These are phyloP conservation scores for Daldinia sp. DNA, from an alignment of 2,329 filamentous ascomycete genomes.

Conservation along the genomic window DNA sequence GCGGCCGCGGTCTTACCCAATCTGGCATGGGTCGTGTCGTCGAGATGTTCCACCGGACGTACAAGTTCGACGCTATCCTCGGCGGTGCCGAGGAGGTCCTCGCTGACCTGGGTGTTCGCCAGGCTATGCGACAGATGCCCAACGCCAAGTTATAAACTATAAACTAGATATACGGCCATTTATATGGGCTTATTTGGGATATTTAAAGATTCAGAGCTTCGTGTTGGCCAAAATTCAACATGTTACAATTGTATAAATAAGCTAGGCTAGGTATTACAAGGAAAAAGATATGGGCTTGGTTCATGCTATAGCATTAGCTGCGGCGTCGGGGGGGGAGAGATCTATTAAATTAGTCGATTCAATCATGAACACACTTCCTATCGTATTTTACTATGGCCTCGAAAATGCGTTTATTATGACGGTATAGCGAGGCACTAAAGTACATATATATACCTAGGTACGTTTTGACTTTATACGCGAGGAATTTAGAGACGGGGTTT, in stretches of 20 bases:
- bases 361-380: not conserved
- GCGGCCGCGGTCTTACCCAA: constrained; percentile 81
- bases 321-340: not conserved
- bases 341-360: not conserved
- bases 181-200: not conserved
- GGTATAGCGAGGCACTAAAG: constrained; percentile 20
- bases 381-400: constrained; percentile 19
- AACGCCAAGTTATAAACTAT: constrained; percentile 75
- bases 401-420: constrained; percentile 25
- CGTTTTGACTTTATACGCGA: constrained; percentile 1
- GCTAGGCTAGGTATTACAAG: not conserved
- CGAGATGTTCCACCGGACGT: constrained; percentile 84
- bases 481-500: not conserved
- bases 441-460: constrained; percentile 15
- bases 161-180: too few species aligned
- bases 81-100: constrained; percentile 86
- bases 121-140: constrained; percentile 85
- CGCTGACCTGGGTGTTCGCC: constrained; percentile 80
- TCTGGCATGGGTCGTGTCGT: constrained; percentile 83
- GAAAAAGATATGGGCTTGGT: not conserved
- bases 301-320: not conserved
- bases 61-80: constrained; percentile 82
- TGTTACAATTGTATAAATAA: not conserved
- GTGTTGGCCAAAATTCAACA: not conserved
- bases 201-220: not conserved